phyloP scores from a whole-genome alignment of 352 stramenopile genomes.

The Phytopythium sindhum region DNA sequence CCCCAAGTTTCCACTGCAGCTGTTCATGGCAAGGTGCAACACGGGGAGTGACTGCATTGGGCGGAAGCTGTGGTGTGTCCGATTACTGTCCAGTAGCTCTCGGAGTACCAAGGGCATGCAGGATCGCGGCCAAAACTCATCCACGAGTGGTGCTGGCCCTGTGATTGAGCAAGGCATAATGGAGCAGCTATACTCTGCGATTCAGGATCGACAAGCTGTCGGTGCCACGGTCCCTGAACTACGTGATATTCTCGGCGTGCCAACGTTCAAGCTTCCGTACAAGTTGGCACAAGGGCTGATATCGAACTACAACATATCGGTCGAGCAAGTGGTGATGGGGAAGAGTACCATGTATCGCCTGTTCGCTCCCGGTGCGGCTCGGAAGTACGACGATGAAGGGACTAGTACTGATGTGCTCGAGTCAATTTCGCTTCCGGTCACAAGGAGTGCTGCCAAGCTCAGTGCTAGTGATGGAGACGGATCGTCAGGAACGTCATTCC shows the following conservation, averaged over 20 bases:
- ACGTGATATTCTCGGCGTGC: constrained; percentile 69
- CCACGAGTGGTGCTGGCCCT: constrained; percentile 19
- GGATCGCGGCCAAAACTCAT: constrained; percentile 3
- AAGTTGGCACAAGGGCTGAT: constrained; percentile 78
- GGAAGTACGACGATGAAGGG: not conserved
- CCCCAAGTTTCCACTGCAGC: constrained; percentile 55
- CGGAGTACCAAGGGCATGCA: not conserved
- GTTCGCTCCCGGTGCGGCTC: constrained; percentile 40
- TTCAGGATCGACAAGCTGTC: constrained; percentile 40
- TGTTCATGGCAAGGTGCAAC: constrained; percentile 83
- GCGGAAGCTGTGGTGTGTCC: constrained; percentile 78
- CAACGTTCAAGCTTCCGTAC: constrained; percentile 83
- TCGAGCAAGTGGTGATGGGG: constrained; percentile 72
- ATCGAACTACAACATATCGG: constrained; percentile 71
- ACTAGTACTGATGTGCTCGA: not conserved
- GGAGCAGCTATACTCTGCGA: constrained; percentile 72
- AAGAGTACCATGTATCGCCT: constrained; percentile 86
- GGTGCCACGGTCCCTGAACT: constrained; percentile 79
- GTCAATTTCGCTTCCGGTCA: not conserved
- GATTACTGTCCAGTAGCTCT: constrained; percentile 24
- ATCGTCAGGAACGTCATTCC: constrained; percentile 5
- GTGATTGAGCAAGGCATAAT: constrained; percentile 74
- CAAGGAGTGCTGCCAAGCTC: not conserved
- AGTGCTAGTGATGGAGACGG: not conserved
- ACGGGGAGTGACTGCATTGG: constrained; percentile 52